These are phyloP conservation scores for Colletotrichum tabaci DNA, from an alignment of 2,329 filamentous ascomycete genomes.

Conservation along the genomic window DNA sequence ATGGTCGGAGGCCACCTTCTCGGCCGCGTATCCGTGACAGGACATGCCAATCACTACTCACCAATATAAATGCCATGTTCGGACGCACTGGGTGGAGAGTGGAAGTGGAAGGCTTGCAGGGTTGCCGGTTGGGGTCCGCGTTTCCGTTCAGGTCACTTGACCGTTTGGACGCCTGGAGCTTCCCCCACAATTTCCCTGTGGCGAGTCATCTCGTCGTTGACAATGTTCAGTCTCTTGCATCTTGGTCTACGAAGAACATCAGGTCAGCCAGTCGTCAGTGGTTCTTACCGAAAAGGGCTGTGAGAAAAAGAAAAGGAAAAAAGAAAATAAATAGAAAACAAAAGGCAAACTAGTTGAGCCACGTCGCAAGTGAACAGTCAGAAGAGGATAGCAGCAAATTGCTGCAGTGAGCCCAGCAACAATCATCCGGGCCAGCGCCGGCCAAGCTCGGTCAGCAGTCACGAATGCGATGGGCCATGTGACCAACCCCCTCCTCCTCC, in stretches of 20 bases:
- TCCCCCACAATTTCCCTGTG: not conserved
- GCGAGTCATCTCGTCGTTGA: not conserved
- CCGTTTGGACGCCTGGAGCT: not conserved
- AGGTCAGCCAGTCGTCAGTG: not conserved
- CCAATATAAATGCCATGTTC: not conserved
- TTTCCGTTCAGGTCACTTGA: conserved; percentile 29
- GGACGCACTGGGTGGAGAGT: not conserved
- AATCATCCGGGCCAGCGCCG: not conserved
- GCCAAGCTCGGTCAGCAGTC: not conserved
- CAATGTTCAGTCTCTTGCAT: not conserved
- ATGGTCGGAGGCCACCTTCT: conserved; percentile 11
- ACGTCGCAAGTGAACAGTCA: not conserved
- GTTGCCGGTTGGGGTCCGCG: conserved; percentile 1
- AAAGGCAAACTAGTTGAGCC: no score
- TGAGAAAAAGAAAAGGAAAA: no score
- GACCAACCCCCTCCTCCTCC: not conserved
- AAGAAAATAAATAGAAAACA: no score
- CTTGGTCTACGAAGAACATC: not conserved
- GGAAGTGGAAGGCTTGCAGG: not conserved
- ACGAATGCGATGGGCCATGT: not conserved
- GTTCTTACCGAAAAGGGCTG: not conserved
- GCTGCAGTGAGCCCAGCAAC: not conserved
- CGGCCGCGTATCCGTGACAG: conserved; percentile 3
- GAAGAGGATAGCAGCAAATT: no score
- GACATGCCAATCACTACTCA: not conserved